Evolutionary conservation across 768 basidiomycete species (phyloP), one percentile per base, ranked within the genome.

Genomic region (Naganishia randhawae): DNA sequence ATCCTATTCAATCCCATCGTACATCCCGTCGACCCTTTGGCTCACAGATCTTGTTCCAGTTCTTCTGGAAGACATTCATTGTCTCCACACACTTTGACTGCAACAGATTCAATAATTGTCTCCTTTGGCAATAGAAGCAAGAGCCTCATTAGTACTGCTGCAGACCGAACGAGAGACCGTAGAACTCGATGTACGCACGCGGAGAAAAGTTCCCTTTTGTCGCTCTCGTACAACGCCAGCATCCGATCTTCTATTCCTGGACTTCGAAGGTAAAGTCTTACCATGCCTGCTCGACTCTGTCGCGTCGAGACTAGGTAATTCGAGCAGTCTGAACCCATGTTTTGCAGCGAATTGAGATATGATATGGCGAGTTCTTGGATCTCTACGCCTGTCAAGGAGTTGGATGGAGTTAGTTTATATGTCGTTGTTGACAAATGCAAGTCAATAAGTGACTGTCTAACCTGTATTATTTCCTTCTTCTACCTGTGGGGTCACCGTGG

Each of bases 401-500:
- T 19, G 50, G 31, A 25, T 33, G 32, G 50, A 13, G 8, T 19
- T 3, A 52, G 3, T 4, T 5, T 13, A 11, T 6, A n/a, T n/a
- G n/a, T n/a, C n/a, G 29, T 29, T 14, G 16, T 2, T 29, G 51
- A 13, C 10, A 19, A n/a, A 55, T 17, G 16, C 19, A 33, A 48
- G 39, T 16, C 1, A n/a, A n/a, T n/a, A n/a, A n/a, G n/a, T n/a
- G n/a, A n/a, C n/a, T 8, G 16, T 17, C 66, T 45, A 7, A 67
- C 66, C 66, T 19, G 66, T 67, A n/a, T 67, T 67, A 29, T 67
- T 67, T n/a, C 66, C 66, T 54, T 67, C 66, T 42, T 67, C 66
- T 10, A 67, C 55, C 32, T 54, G 31, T 17, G 66, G 66, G 17
- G 66, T 67, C 14, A 67, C 66, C 16, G 66, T 67, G 2, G 51